Evolutionary conservation across 2,329 filamentous ascomycete genomes (phyloP).

Genomic region (Lecanicillium sp.): DNA sequence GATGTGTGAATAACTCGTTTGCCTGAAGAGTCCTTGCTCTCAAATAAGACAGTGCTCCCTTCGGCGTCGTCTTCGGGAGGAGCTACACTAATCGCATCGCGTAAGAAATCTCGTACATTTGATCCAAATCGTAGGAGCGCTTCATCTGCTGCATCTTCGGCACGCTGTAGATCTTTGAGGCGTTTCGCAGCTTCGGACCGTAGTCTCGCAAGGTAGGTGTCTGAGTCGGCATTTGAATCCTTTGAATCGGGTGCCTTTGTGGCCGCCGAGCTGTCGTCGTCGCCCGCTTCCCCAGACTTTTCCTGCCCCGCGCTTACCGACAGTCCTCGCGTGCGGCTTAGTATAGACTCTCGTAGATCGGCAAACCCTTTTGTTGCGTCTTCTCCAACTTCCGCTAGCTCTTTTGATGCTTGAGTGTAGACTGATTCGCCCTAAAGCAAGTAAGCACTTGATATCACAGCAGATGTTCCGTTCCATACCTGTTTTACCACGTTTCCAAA

Average conservation of each 20-base stretch:
- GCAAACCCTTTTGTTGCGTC: conserved; percentile 78
- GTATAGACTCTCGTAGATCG: conserved; percentile 58
- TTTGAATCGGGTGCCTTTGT: conserved; percentile 31
- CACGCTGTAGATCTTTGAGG: conserved; percentile 80
- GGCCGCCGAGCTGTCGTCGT: conserved; percentile 38
- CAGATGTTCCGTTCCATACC: conserved; percentile 36
- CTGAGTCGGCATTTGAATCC: conserved; percentile 37
- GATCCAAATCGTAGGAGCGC: conserved; percentile 85
- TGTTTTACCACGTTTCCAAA: conserved; percentile 91
- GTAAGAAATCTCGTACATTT: conserved; percentile 82
- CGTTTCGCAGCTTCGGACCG: conserved; percentile 71
- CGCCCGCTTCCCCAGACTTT: conserved; percentile 16
- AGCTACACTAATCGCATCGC: conserved; percentile 82
- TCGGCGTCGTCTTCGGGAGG: conserved; percentile 54
- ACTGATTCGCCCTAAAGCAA: conserved; percentile 61
- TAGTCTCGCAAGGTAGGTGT: conserved; percentile 68
- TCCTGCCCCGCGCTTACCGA: conserved; percentile 45
- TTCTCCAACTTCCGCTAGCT: conserved; percentile 69
- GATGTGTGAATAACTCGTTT: conserved; percentile 94
- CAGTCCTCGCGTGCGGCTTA: conserved; percentile 66
- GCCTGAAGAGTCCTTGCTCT: conserved; percentile 83
- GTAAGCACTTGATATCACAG: not conserved
- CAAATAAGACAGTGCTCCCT: conserved; percentile 69
- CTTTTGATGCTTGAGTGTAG: conserved; percentile 80
- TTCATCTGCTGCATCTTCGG: conserved; percentile 94